phyloP scores from a whole-genome alignment of 495 filamentous ascomycete genomes.

The Neurospora sp. region DNA sequence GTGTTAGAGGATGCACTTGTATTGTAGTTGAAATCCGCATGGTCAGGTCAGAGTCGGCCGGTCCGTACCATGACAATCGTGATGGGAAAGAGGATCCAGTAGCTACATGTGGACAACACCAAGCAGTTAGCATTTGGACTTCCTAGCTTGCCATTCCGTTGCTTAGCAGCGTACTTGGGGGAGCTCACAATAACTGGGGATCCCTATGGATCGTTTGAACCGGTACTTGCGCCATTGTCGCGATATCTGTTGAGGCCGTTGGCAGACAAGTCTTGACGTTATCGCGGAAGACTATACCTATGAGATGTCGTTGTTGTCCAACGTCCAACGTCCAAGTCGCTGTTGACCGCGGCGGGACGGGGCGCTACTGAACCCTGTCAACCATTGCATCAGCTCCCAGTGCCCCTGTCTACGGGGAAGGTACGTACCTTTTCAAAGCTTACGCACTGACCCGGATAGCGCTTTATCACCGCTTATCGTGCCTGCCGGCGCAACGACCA shows the following conservation, averaged over 20 bases:
- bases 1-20: slow-evolving; percentile 2
- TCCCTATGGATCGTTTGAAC: slow-evolving; percentile 96
- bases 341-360: not conserved
- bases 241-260: not conserved
- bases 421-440: not conserved
- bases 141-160: slow-evolving; percentile 1
- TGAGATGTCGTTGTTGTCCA: slow-evolving; percentile 2
- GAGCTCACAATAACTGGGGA: slow-evolving; percentile 87
- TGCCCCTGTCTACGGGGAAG: not conserved
- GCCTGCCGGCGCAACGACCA: slow-evolving; percentile 1
- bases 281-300: not conserved
- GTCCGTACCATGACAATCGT: slow-evolving; percentile 82
- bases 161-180: not conserved
- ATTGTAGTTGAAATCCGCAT: not conserved
- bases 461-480: not conserved
- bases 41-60: not conserved
- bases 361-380: slow-evolving; percentile 5
- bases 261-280: not conserved
- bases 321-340: not conserved
- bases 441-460: not conserved
- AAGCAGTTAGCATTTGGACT: not conserved
- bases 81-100: slow-evolving; percentile 97
- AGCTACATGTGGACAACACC: slow-evolving; percentile 40
- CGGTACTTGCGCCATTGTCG: slow-evolving; percentile 72
- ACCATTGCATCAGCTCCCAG: not conserved